Evolutionary conservation across 495 filamentous ascomycete species (phyloP), one percentile per base, ranked within the genome.

Genomic region (Hyaloscypha variabilis): DNA sequence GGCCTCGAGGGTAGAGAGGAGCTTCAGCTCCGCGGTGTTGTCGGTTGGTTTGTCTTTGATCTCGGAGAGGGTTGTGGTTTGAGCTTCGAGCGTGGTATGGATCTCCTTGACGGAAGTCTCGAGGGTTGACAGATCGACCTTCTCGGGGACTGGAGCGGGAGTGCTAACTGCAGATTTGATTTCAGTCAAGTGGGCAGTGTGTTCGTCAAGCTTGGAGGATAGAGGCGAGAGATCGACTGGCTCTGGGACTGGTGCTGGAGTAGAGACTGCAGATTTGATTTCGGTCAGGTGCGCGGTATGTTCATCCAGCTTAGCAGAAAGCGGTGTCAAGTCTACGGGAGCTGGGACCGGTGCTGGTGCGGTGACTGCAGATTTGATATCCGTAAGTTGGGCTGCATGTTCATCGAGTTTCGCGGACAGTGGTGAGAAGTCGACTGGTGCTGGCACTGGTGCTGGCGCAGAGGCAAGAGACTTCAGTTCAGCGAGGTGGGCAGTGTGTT

Each of bases 101-200:
- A 68, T 60, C 6, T 26, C 55, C 8, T 63, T 51, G 14, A 68
- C 21, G 17, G 66, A 68, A 21, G 19, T 29, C 52, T 64, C 61
- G 21, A 68, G 23, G 21, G 31, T 31, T 21, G 57, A 21, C n/a
- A 59, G n/a, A 25, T 68, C 66, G 26, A 64, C 55, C 46, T 63
- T 58, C 46, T 68, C 49, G 8, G 54, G 3, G 46, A 25, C 49
- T 5, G 60, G 66, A 26, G 59, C 50, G n/a, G 61, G 61, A 8
- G 51, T 46, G 11, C 8, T 6, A 10, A 59, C 57, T 24, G 25
- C 31, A 19, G 57, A 2, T 39, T 69, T 69, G 55, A 69, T 69
- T 25, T 69, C 67, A 25, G 31, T 5, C 21, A 53, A 25, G 28
- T 62, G 60, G 3, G 34, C 24, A 23, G 49, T 25, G 10, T 62